These are phyloP conservation scores for Aspergillus sparsus DNA, from an alignment of 495 filamentous ascomycete genomes.

Conservation along the genomic window DNA sequence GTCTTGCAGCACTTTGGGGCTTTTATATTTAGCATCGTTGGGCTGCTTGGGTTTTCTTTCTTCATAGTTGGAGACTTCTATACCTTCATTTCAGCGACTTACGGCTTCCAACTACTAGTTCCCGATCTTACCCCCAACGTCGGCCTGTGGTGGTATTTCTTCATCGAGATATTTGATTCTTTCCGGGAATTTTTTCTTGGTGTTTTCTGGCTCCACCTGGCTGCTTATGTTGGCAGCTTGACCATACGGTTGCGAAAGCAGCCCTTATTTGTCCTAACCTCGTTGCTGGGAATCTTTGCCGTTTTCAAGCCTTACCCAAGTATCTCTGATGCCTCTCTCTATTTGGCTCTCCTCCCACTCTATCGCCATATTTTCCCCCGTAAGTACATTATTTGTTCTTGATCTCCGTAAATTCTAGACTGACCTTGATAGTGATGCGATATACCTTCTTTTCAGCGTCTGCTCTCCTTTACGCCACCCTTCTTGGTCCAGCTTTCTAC, in stretches of 20 bases:
- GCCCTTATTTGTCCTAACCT: constrained; percentile 79
- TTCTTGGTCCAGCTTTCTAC: constrained; percentile 94
- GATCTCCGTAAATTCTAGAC: background rate
- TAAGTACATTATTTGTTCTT: constrained; percentile 44
- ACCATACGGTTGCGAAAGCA: constrained; percentile 78
- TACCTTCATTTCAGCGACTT: constrained; percentile 85
- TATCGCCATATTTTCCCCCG: constrained; percentile 91
- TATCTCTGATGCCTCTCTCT: constrained; percentile 82
- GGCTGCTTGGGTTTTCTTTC: constrained; percentile 70
- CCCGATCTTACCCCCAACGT: constrained; percentile 94
- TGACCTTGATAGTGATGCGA: constrained; percentile 68
- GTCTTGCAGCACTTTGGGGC: constrained; percentile 50
- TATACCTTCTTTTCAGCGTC: constrained; percentile 86
- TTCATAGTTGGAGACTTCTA: constrained; percentile 75
- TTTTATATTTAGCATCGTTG: constrained; percentile 47
- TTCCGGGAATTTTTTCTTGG: constrained; percentile 97
- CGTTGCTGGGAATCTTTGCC: constrained; percentile 81
- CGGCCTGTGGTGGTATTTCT: constrained; percentile 99
- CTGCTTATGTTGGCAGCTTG: constrained; percentile 81
- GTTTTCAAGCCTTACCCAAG: constrained; percentile 97
- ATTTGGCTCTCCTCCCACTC: constrained; percentile 78
- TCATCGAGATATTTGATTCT: constrained; percentile 99
- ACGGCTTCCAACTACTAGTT: constrained; percentile 86
- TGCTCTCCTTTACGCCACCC: constrained; percentile 78
- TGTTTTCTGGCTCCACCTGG: constrained; percentile 95